Conservation (phyloP, 2,329 filamentous ascomycete species). For the Aspergillus sp. region DNA sequence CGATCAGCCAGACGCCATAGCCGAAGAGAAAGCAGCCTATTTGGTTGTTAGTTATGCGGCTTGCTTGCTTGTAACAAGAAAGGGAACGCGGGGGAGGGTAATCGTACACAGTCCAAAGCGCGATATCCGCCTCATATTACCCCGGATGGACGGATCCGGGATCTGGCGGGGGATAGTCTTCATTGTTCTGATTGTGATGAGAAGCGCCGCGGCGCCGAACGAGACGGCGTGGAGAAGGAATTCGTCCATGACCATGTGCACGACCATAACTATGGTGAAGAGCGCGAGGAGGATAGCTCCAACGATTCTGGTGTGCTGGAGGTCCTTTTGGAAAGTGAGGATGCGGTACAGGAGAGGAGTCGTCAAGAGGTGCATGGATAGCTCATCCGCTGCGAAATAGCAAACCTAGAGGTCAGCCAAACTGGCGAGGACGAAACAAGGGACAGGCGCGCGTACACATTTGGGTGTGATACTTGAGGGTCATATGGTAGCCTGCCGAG, state of each 20-base stretch:
- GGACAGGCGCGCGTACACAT: constrained; percentile 25
- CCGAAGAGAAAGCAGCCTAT: constrained; percentile 40
- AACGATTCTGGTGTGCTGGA: constrained; percentile 22
- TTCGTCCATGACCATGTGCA: constrained; percentile 46
- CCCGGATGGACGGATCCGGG: constrained; percentile 23
- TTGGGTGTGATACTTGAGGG: constrained; percentile 33
- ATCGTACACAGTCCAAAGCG: constrained; percentile 27
- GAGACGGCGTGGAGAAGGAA: constrained; percentile 41
- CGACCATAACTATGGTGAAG: constrained; percentile 39
- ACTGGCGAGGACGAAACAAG: not conserved
- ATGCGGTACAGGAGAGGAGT: constrained; percentile 45
- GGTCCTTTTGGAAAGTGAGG: constrained; percentile 34
- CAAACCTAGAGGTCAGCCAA: not conserved
- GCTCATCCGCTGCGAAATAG: constrained; percentile 37
- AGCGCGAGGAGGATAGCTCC: constrained; percentile 20
- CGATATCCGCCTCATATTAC: constrained; percentile 19
- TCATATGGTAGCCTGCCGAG: constrained; percentile 32
- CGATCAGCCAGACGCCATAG: constrained; percentile 43
- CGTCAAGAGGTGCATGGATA: constrained; percentile 45
- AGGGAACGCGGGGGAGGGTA: not conserved
- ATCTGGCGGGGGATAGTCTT: constrained; percentile 36
- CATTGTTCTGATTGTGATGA: constrained; percentile 33
- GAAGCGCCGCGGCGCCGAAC: constrained; percentile 36
- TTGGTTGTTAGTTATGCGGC: not conserved
- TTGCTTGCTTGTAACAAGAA: not conserved